Percentiles rank a stretch among this genome's conserved stretches.
Evolutionary conservation across 768 basidiomycete genomes (phyloP).

Genomic region (Psilocybe cyanescens): DNA sequence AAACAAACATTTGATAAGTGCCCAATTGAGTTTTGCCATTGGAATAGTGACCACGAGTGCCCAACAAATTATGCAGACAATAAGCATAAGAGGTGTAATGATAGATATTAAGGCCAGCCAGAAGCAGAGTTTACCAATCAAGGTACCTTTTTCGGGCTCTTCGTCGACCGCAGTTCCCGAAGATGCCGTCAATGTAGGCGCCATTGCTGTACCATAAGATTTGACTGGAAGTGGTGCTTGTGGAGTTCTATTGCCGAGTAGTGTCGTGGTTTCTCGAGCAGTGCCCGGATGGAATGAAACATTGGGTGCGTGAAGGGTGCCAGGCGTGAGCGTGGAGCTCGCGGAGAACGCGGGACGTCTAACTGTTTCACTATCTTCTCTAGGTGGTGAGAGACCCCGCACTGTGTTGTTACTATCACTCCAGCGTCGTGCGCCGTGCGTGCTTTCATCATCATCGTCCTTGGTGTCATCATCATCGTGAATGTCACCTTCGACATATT

Average conservation of each 20-base stretch:
- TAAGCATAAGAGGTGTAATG: slow-evolving; percentile 87
- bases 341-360: slow-evolving; percentile 42
- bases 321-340: slow-evolving; percentile 48
- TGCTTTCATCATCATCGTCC: slow-evolving; percentile 38
- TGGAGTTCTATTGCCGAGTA: slow-evolving; percentile 38
- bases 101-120: slow-evolving; percentile 78
- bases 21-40: slow-evolving; percentile 98
- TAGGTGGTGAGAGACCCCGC: slow-evolving; percentile 33
- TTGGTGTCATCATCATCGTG: slow-evolving; percentile 38
- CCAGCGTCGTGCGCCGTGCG: slow-evolving; percentile 30
- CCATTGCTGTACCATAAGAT: slow-evolving; percentile 69
- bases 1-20: slow-evolving; percentile 83
- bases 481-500: slow-evolving; percentile 88
- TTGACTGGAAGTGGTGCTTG: slow-evolving; percentile 49
- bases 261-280: slow-evolving; percentile 50
- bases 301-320: slow-evolving; percentile 35
- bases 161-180: slow-evolving; percentile 28
- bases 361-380: slow-evolving; percentile 23
- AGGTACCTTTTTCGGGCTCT: slow-evolving; percentile 39
- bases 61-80: slow-evolving; percentile 93
- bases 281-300: slow-evolving; percentile 47
- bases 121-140: slow-evolving; percentile 76
- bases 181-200: slow-evolving; percentile 35
- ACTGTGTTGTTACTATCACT: slow-evolving; percentile 42
- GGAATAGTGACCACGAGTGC: slow-evolving; percentile 94